phyloP scores from a whole-genome alignment of 805 yeast species.

The Yarrowia porcina region DNA sequence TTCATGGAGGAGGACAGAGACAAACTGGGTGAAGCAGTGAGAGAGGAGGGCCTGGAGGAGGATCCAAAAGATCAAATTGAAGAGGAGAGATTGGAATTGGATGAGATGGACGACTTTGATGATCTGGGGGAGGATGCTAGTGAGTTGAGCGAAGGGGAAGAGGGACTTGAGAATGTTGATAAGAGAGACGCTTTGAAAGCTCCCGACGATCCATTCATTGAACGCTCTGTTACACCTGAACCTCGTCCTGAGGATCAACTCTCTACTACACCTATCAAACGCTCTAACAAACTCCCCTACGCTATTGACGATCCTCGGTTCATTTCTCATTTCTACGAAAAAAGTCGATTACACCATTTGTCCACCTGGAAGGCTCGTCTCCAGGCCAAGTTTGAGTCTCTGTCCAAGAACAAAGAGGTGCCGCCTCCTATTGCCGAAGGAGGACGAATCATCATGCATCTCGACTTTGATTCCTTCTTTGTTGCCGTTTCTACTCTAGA shows the following conservation, averaged over 20 bases:
- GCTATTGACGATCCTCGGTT: slow-evolving; percentile 60
- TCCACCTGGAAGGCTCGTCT: slow-evolving; percentile 83
- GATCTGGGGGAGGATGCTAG: no score
- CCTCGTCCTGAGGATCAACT: neutral
- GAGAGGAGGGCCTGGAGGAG: neutral
- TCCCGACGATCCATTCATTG: no score
- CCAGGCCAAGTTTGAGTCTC: slow-evolving; percentile 54
- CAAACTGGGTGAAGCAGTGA: neutral
- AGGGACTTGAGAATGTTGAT: no score
- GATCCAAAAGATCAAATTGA: no score
- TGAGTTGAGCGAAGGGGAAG: no score
- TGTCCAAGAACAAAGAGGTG: slow-evolving; percentile 40
- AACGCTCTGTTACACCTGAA: neutral
- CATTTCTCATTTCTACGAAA: slow-evolving; percentile 64
- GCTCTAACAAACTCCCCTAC: slow-evolving; percentile 5
- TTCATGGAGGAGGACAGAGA: neutral
- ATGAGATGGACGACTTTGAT: no score
- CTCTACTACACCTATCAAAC: neutral
- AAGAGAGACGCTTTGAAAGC: no score
- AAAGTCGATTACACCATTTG: slow-evolving; percentile 83
- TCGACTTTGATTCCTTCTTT: slow-evolving; percentile 93
- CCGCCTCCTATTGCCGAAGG: slow-evolving; percentile 11
- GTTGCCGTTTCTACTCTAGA: slow-evolving; percentile 74
- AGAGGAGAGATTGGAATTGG: no score
- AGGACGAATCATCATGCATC: slow-evolving; percentile 55